Evolutionary conservation across 208 protist genomes (phyloP).

Genomic region (Wallacemonas rigidus): DNA sequence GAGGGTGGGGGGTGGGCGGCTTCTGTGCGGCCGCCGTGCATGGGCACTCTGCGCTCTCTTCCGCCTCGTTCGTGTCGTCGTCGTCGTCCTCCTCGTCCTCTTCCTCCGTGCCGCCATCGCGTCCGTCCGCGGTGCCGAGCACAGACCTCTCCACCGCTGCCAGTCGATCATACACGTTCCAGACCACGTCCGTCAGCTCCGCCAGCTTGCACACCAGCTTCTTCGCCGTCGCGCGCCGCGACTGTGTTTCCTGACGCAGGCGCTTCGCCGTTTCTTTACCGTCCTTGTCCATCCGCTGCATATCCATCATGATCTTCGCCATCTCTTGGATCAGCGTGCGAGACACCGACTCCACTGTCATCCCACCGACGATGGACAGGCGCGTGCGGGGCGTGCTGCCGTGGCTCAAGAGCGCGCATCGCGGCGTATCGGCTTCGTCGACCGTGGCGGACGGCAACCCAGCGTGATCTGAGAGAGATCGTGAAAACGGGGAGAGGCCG

Average conservation of each 20-base stretch:
- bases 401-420: neutral
- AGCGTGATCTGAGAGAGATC: neutral
- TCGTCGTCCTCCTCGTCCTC: neutral
- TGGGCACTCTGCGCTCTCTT: neutral
- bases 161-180: slow-evolving; percentile 14
- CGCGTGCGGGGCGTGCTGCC: neutral
- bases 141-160: slow-evolving; percentile 1
- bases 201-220: slow-evolving; percentile 13
- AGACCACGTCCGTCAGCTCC: slow-evolving; percentile 6
- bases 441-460: neutral
- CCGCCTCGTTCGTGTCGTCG: neutral
- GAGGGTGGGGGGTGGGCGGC: no score
- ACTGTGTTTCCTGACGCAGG: slow-evolving; percentile 3
- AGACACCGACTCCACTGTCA: slow-evolving; percentile 19
- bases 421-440: neutral
- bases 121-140: neutral
- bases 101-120: neutral
- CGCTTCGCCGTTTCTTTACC: neutral
- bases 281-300: slow-evolving; percentile 14
- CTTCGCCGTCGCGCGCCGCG: slow-evolving; percentile 7
- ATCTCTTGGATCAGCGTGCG: slow-evolving; percentile 19
- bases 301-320: slow-evolving; percentile 19
- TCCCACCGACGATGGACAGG: neutral
- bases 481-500: neutral
- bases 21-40: no score